These are phyloP conservation scores for Megacollybia marginata DNA, from an alignment of 768 basidiomycete genomes.

Conservation along the genomic window DNA sequence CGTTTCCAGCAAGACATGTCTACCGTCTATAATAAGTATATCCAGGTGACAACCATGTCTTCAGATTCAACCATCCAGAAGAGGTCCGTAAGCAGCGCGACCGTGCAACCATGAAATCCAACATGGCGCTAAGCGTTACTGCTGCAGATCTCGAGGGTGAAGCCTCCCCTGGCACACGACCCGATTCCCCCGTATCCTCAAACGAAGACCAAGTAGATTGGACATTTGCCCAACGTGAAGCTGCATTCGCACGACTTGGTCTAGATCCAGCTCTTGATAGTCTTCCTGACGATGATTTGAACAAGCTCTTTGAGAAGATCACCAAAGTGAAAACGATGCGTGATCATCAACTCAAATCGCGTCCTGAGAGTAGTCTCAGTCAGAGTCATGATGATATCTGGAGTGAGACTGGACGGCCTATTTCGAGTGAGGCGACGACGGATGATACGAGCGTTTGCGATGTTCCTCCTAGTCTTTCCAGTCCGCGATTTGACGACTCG, in stretches of 20 bases:
- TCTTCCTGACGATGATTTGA: constrained; percentile 90
- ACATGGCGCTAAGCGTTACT: constrained; percentile 55
- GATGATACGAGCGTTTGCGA: constrained; percentile 80
- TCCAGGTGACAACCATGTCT: constrained; percentile 91
- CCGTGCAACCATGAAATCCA: constrained; percentile 68
- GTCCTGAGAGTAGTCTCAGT: constrained; percentile 86
- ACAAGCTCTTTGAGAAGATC: constrained; percentile 91
- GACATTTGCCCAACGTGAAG: constrained; percentile 95
- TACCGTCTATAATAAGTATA: constrained; percentile 3
- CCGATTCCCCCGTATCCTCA: constrained; percentile 69
- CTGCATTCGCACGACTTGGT: constrained; percentile 80
- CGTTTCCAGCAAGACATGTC: constrained; percentile 15
- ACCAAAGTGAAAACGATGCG: constrained; percentile 86
- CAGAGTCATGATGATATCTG: constrained; percentile 74
- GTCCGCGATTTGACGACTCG: constrained; percentile 56
- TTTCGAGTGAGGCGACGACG: constrained; percentile 71
- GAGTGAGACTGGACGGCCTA: constrained; percentile 81
- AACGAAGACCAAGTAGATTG: constrained; percentile 83
- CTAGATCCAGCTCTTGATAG: constrained; percentile 87
- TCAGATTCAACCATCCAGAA: constrained; percentile 94
- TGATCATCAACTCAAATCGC: constrained; percentile 69
- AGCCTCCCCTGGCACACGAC: constrained; percentile 53
- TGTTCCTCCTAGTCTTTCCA: constrained; percentile 44
- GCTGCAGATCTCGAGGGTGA: constrained; percentile 58
- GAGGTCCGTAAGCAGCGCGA: constrained; percentile 90